Percentiles rank a stretch among this genome's conserved stretches.
phyloP scores from a whole-genome alignment of 2,329 filamentous ascomycete genomes.

The Lasiodiplodia gonubiensis region DNA sequence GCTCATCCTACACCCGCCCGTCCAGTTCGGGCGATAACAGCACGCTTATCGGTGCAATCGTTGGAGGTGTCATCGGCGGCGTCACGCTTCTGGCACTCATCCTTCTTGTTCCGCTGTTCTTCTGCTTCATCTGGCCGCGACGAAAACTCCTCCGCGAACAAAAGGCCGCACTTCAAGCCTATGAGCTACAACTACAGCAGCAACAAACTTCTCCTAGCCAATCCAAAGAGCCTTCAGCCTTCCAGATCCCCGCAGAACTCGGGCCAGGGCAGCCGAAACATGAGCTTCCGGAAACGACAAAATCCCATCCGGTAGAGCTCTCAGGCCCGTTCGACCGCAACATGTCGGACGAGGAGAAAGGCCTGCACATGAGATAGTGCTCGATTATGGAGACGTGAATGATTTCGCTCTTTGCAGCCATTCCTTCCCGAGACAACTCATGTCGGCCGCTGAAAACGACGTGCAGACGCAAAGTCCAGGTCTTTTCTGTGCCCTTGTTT shows the following conservation, averaged over 20 bases:
- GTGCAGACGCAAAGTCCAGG: no score
- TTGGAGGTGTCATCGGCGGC: slow-evolving; percentile 9
- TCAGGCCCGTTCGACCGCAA: background rate
- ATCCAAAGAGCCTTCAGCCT: background rate
- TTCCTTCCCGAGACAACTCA: no score
- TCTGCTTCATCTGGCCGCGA: slow-evolving; percentile 8
- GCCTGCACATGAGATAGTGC: slow-evolving; percentile 2
- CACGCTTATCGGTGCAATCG: background rate
- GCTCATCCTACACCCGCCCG: slow-evolving; percentile 28
- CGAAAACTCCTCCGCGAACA: slow-evolving; percentile 9
- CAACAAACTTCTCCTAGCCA: background rate
- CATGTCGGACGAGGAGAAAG: slow-evolving; percentile 14
- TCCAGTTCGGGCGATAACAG: slow-evolving; percentile 23
- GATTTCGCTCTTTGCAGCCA: no score
- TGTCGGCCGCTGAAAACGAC: no score
- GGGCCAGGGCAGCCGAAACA: background rate
- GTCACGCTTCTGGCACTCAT: background rate
- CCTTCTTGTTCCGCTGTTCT: background rate
- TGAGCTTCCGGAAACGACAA: background rate
- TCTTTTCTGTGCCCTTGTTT: no score
- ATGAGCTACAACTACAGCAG: background rate
- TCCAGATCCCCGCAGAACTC: background rate
- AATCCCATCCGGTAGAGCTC: background rate
- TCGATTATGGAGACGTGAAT: background rate
- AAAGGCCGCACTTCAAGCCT: slow-evolving; percentile 3